Base-by-base conservation (phyloP, 1,284 basidiomycete species). In the Xerocomus nothofagi region DNA sequence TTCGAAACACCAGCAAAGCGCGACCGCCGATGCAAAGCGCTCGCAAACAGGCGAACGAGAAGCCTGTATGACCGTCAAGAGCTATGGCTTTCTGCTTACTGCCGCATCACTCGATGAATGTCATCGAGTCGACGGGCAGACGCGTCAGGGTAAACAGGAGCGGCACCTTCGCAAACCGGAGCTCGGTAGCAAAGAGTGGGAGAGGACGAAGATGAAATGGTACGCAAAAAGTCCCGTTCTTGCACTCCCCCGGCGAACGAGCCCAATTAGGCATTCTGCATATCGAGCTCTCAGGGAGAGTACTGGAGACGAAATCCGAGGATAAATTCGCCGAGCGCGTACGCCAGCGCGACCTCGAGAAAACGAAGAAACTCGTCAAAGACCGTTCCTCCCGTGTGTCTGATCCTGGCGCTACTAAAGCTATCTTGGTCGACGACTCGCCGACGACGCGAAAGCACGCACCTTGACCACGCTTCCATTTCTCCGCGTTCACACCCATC, bases 241-340 rank as follows among this genome's bases (percentile, higher is more conserved):
- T 53, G 44, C 15, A 51, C 52, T 17, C 52, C 59, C 21, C 60
- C 66, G 17, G 71, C 66, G 17, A 71, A 74, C 14, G 76, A 74
- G 71, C 71, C 2, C 71, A 66, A 38, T 20, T 42, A 2, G 60
- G 62, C 11, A 30, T 51, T 8, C 51, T 48, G 2, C 85, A 88
- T 51, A 47, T 52, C 15, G 88, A 93, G 73, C 72, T 30, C 76
- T 86, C 40, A 79, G 69, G 60, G 93, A 94, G 71, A 75, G 82
- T 23, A 53, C 85, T 46, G 81, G 86, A 62, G 96, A 99, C 61
- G 12, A 78, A 81, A 50, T 96, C 98, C 56, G 79, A 96, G 52
- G 96, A 99, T 67, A 94, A 88, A 30, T 98, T 98, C 61, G 90
- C 96, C 0, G 85, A 91, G 57, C 86, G 96, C 6, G 82, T 98